Base-by-base conservation (phyloP, 345 rosid species). In the Salix exigua region DNA sequence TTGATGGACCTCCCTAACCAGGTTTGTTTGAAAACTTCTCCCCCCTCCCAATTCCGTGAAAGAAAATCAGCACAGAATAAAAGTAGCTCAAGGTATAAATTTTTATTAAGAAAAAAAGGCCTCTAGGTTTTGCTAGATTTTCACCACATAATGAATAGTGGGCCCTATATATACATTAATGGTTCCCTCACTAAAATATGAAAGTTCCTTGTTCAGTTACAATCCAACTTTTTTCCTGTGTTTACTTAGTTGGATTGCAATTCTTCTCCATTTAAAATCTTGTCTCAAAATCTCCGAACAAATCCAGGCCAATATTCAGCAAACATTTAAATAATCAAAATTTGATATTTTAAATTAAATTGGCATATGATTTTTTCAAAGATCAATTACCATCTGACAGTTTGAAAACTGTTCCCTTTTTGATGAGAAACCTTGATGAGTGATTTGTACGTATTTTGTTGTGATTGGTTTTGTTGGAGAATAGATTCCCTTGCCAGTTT, bases 1-100 rank as follows among this genome's bases (percentile, higher is more conserved):
- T 82, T 96, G 86, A 96, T 96, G 99, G 85, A 85, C 64, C 96
- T 96, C 72, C 99, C 99, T 23, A 92, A 96, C 84, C 94, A 89
- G 97, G 99, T 96, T 66, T 64, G 48, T 31, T 35, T 1, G 13
- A 26, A 37, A n/a, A 1, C 11, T 10, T 31, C 16, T 19, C 18
- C 66, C 14, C 21, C 42, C 8, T 7, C 5, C 2, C 6, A 14
- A 44, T 6, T 18, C 2, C 4, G 31, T 51, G n/a, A 51, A 51
- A 18, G 58, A 51, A 51, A 51, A 51, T 51, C 23, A 18, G 19
- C 19, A 19, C 9, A 0, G 58, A 5, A 17, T 51, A 51, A 44
- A 50, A 51, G n/a, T 53, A 53, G 60, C 60, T 53, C 1, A 53
- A 53, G 4, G 28, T 25, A 58, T 58, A 58, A 53, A 7, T 23